Evolutionary conservation across 2,329 filamentous ascomycete genomes (phyloP), one percentile per base, ranked within the genome.

Genomic region (Colletotrichum ledebouriae): DNA sequence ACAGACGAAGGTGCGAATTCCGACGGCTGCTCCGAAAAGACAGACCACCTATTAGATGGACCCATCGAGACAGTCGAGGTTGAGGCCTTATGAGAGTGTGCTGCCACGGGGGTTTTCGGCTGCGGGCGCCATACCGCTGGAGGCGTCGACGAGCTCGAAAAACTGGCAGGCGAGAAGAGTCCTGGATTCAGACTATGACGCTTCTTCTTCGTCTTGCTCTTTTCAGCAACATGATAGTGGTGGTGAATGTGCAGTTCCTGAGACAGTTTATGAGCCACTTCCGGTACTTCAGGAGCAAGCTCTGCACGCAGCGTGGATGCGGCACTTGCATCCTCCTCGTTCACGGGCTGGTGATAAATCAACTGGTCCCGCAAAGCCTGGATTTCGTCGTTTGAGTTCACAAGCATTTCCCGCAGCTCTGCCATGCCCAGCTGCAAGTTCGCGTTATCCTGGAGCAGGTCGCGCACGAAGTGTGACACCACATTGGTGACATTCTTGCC

Each of bases 391-490:
- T 98, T 97, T 3, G 95, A 97, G 76, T 89, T 94, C 74, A 94
- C 87, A 22, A 99, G 85, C 89, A 99, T 90, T 76, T 97, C 94
- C 17, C 94, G 87, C 55, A 99, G 82, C 81, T 99, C 96, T 59
- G 94, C 89, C 68, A 98, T 97, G 15, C 94, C 94, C 71, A 96
- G 86, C 78, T 99, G 96, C 50, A 99, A 83, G 73, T 94, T 97
- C 10, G 94, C 94, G 76, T 99, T 99, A 78, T 99, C 96, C 75
- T 97, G 91, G 17, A 99, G 84, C 63, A 99, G 92, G 77, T 98
- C 96, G 73, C 94, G 94, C 63, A 99, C 96, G 73, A 99, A 98
- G 76, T 97, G 93, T 20, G 93, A 94, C n/a, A 98, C 93, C 42
- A 97, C 93, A 66, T 84, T 90, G 70, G 85, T 89, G 10, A 87